Base-by-base conservation (phyloP, 495 filamentous ascomycete genomes). In the Haplographium delicatum region DNA sequence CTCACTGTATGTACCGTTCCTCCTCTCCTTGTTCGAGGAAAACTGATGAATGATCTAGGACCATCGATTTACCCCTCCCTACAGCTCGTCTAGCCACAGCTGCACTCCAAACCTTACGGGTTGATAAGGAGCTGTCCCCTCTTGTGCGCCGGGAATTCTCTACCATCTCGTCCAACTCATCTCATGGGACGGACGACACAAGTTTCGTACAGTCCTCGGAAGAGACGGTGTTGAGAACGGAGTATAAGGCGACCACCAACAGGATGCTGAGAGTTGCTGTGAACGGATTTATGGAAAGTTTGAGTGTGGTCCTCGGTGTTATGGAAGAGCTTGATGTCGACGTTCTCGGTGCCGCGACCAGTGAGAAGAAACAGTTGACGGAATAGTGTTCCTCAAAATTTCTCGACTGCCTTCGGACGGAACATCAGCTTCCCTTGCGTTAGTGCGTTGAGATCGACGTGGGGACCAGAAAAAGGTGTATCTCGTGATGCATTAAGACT, bases 261-360 rank as follows among this genome's bases (percentile, higher is more conserved):
- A 83, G 93, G 49, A 96, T 96, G 94, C 75, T 98, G 54, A 83
- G 93, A 13, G 93, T 98, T 8, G 89, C 93, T 11, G 91, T 96
- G 56, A 98, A 98, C 69, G 89, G 91, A n/a, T 95, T 95, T 62
- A 89, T 97, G 74, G 93, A 97, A 54, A 94, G 86, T 56, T 58
- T 96, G 23, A 79, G 82, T 8, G 80, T 95, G 28, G 81, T 96
- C 0, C 63, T 97, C 37, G 84, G 85, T 26, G 84, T 93, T 0
- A 94, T 94, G 83, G 79, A 84, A 59, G 86, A 95, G 65, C 64
- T 97, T 51, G 93, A 97, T 69, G 77, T 85, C 15, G 93, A 96
- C 72, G 84, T 91, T 7, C 61, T 96, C 42, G 75, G 72, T 9
- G 18, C 20, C 7, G 46, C n/a, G n/a, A n/a, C n/a, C n/a, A n/a